phyloP scores from a whole-genome alignment of 208 protist genomes.

The Tritrichomonas musculus region DNA sequence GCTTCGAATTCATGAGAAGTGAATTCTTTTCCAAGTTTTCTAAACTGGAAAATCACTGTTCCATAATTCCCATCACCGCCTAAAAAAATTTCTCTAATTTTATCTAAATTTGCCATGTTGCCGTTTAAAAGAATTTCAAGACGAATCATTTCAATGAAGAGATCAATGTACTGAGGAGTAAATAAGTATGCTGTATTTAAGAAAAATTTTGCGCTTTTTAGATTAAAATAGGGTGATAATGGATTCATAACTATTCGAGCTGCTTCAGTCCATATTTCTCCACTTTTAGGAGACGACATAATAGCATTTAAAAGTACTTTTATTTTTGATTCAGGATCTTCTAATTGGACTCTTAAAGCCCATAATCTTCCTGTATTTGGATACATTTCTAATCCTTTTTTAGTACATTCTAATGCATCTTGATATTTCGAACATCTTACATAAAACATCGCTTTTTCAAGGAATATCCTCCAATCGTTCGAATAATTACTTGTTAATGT shows the following conservation, averaged over 20 bases:
- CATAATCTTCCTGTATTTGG: conserved; percentile 62
- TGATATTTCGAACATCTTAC: not conserved
- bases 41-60: not conserved
- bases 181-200: conserved; percentile 68
- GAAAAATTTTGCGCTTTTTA: conserved; percentile 54
- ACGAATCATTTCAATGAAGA: conserved; percentile 66
- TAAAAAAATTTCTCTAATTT: not conserved
- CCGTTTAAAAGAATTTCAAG: conserved; percentile 44
- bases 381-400: conserved; percentile 59
- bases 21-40: not conserved
- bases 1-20: not conserved
- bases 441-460: not conserved
- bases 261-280: conserved; percentile 73
- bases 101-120: not conserved
- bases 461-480: not conserved
- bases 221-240: conserved; percentile 45
- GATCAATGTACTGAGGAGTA: conserved; percentile 75
- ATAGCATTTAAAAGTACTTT: conserved; percentile 61
- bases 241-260: conserved; percentile 65
- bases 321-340: conserved; percentile 50
- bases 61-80: not conserved
- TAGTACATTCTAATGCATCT: conserved; percentile 50
- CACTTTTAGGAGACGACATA: conserved; percentile 63
- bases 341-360: conserved; percentile 68
- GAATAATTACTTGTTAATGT: not conserved